phyloP scores from a whole-genome alignment of 1,139 yeast species.

The Pneumocystis murina region DNA sequence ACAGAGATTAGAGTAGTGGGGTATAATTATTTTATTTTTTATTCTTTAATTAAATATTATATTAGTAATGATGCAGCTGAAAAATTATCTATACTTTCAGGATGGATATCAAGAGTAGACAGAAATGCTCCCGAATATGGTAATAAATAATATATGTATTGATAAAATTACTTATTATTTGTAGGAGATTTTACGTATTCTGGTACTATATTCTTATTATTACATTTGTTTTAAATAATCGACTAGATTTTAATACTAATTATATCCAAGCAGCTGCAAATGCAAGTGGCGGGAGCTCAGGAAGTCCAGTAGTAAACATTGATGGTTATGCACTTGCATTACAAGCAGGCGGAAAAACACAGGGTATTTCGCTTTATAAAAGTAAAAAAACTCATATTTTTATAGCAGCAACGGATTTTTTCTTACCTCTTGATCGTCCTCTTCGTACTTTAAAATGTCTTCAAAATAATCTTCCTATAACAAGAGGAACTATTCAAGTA shows the following conservation, averaged over 20 bases:
- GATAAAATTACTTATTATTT: neutral
- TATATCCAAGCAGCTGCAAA: conserved; percentile 94
- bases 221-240: neutral
- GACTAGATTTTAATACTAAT: conserved; percentile 72
- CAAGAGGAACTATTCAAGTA: conserved; percentile 78
- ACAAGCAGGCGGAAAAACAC: conserved; percentile 82
- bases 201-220: neutral
- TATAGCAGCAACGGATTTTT: conserved; percentile 85
- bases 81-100: conserved; percentile 72
- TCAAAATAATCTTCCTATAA: conserved; percentile 42
- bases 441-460: conserved; percentile 64
- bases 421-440: conserved; percentile 73
- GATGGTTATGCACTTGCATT: conserved; percentile 81
- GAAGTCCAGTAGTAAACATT: conserved; percentile 84
- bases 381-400: neutral
- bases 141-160: conserved; percentile 52
- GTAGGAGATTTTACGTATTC: neutral
- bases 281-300: conserved; percentile 91
- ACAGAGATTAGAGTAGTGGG: conserved; percentile 89
- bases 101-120: conserved; percentile 78
- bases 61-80: conserved; percentile 75
- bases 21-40: conserved; percentile 12
- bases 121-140: conserved; percentile 95
- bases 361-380: neutral
- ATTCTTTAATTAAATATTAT: neutral